Evolutionary conservation across 768 basidiomycete genomes (phyloP).

Genomic region (Chalciporus sphaerocephalus): DNA sequence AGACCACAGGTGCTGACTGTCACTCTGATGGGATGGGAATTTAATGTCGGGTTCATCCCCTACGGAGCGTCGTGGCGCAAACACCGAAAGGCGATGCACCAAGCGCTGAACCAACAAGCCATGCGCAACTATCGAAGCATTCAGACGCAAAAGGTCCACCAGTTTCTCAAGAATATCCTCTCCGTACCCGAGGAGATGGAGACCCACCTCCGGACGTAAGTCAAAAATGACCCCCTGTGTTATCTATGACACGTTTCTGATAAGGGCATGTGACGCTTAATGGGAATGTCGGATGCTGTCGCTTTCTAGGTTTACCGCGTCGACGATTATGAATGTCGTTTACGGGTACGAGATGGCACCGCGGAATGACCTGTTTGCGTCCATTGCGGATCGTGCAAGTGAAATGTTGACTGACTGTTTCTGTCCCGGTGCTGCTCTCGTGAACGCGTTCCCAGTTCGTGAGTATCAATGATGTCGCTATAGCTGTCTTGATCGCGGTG

Average conservation of each 20-base stretch:
- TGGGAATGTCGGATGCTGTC: too few species aligned
- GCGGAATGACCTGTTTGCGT: constrained; percentile 29
- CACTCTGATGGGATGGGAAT: constrained; percentile 36
- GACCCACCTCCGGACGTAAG: constrained; percentile 20
- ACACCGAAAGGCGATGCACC: constrained; percentile 36
- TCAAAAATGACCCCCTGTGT: too few species aligned
- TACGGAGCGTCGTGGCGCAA: constrained; percentile 38
- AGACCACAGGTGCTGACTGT: constrained; percentile 24
- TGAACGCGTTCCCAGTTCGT: constrained; percentile 31
- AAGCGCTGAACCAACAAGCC: constrained; percentile 31
- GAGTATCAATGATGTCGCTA: constrained; percentile 4
- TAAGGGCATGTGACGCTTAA: too few species aligned
- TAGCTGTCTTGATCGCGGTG: too few species aligned
- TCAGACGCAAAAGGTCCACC: constrained; percentile 30
- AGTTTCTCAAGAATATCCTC: constrained; percentile 30
- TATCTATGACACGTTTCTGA: too few species aligned
- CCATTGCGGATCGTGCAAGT: constrained; percentile 29
- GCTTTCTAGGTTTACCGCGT: constrained; percentile 24
- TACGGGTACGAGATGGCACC: constrained; percentile 35
- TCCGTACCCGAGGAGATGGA: constrained; percentile 26
- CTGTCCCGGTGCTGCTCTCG: constrained; percentile 29
- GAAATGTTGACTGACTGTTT: constrained; percentile 25
- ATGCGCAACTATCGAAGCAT: constrained; percentile 28
- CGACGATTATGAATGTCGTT: constrained; percentile 29
- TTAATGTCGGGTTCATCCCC: constrained; percentile 32